Evolutionary conservation across 371 early-diverging fungal genomes (phyloP).

Genomic region (Zopfochytrium polystomum): DNA sequence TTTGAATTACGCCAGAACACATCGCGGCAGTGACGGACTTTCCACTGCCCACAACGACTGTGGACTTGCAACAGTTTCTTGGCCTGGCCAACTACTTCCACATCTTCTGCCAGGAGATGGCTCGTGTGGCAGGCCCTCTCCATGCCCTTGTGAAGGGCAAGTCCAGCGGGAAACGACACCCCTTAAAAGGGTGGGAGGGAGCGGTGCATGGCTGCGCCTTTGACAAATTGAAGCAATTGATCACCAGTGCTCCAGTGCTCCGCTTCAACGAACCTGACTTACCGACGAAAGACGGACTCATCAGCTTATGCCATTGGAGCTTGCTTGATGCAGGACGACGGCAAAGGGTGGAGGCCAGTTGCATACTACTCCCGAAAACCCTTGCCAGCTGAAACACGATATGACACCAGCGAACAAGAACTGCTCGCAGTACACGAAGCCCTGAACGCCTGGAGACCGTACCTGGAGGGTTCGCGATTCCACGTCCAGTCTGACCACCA

Average conservation of each 20-base stretch:
- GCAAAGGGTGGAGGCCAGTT: conserved; percentile 35
- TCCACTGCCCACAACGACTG: conserved; percentile 31
- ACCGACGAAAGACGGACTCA: conserved; percentile 45
- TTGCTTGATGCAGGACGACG: conserved; percentile 42
- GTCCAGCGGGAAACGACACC: conserved; percentile 26
- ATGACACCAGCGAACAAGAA: conserved; percentile 53
- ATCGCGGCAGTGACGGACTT: conserved; percentile 39
- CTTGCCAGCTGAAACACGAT: conserved; percentile 25
- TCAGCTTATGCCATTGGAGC: conserved; percentile 49
- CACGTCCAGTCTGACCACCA: background rate
- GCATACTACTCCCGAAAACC: conserved; percentile 44
- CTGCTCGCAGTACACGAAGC: conserved; percentile 44
- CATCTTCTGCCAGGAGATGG: conserved; percentile 46
- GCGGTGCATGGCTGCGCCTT: conserved; percentile 34
- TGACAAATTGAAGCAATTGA: conserved; percentile 33
- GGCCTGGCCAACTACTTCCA: conserved; percentile 56
- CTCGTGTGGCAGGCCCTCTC: conserved; percentile 42
- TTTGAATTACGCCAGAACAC: conserved; percentile 34
- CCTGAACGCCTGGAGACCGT: conserved; percentile 47
- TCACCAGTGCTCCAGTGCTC: conserved; percentile 40
- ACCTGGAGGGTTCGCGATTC: conserved; percentile 23
- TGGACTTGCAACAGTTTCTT: conserved; percentile 47
- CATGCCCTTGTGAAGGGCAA: conserved; percentile 15
- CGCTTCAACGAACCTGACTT: conserved; percentile 25
- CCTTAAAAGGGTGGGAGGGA: background rate